Base-by-base conservation (phyloP, 345 rosid species). In the Brassica cretica region DNA sequence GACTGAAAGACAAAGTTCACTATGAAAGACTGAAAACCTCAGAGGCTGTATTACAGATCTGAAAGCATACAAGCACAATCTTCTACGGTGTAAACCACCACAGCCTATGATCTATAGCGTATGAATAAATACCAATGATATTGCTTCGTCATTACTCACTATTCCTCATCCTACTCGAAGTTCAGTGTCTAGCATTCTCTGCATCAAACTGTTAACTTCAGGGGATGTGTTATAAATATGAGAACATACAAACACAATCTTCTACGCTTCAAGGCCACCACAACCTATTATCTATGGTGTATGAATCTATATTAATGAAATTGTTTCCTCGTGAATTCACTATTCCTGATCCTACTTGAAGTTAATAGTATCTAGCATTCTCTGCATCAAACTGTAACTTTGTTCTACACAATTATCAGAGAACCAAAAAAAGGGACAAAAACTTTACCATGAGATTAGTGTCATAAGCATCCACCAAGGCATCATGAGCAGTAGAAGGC, bases 401-500 rank as follows among this genome's bases (percentile, higher is more conserved):
- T 55, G 33, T 14, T 61, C 49, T 33, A 16, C 2, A 46, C 9
- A 41, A 19, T 25, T 37, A 76, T 29, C 7, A 51, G 27, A 55
- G 6, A 30, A 30, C 5, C 5, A 56, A 1, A 39, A 51, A 71
- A 10, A 18, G 25, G 25, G 6, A 11, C 8, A 69, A 53, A 27
- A 14, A 63, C 80, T 53, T 79, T 53, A 88, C 97, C 94, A 66
- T 68, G 37, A 68, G 83, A 82, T 94, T 92, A 66, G 91, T 88
- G 12, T 92, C 87, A 68, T 86, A 70, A 0, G 96, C 93, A 46
- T 92, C 93, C 8, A 89, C 6, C 70, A 65, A 66, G 0, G 81
- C 90, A 33, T 90, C 94, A 0, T 84, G 76, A 67, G 80, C 9
- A 4, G 96, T 91, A 51, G 87, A 86, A 81, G 97, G 98, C 75